Conservation (phyloP, 2,329 filamentous ascomycete genomes). For the Fusarium anthophilum region DNA sequence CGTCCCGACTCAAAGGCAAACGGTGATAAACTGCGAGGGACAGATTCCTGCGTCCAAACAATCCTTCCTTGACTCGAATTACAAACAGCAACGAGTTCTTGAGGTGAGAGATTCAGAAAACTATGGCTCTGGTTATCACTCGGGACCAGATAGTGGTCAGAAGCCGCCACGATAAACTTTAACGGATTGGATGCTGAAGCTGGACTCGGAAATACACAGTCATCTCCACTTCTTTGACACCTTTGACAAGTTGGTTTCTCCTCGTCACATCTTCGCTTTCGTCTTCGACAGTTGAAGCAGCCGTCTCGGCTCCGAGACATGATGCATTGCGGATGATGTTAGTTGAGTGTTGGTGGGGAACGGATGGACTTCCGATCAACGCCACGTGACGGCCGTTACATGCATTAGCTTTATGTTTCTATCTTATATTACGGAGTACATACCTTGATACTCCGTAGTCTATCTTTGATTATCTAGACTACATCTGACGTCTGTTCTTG, state of each 20-base stretch:
- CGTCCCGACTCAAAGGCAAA: conserved; percentile 9
- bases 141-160: conserved; percentile 27
- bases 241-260: conserved; percentile 30
- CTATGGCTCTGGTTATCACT: background rate
- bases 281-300: conserved; percentile 59
- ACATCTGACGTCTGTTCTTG: background rate
- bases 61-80: background rate
- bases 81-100: conserved; percentile 19
- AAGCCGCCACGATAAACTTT: conserved; percentile 33
- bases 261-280: conserved; percentile 60
- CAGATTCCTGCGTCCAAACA: background rate
- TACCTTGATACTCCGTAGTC: background rate
- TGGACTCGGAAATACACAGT: conserved; percentile 31
- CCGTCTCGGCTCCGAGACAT: conserved; percentile 39
- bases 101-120: conserved; percentile 33
- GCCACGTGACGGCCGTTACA: conserved; percentile 8
- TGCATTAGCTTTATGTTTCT: background rate
- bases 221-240: conserved; percentile 20
- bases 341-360: background rate
- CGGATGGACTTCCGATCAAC: conserved; percentile 4
- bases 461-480: background rate
- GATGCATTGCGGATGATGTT: conserved; percentile 17
- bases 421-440: background rate
- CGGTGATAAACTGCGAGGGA: conserved; percentile 16
- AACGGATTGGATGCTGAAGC: conserved; percentile 32